Conservation (phyloP, 2,329 filamentous ascomycete genomes). For the Claviceps purpurea region DNA sequence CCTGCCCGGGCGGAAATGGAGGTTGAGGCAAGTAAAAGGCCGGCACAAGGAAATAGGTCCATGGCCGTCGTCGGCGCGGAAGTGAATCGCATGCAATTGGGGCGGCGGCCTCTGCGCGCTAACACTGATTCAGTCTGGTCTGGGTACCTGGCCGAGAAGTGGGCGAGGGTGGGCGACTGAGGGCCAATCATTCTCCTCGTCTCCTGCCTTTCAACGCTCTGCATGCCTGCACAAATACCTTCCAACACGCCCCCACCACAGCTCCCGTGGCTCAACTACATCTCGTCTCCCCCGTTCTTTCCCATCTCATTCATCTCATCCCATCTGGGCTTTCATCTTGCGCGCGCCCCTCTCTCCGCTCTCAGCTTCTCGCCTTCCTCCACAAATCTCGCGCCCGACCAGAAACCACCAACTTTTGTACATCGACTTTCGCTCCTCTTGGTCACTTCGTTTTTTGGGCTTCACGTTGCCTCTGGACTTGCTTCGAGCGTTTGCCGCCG, state of each 20-base stretch:
- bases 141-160: neutral
- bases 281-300: slow-evolving; percentile 3
- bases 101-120: no score
- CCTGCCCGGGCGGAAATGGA: no score
- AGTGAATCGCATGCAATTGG: no score
- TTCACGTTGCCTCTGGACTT: neutral
- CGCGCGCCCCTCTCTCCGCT: neutral
- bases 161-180: neutral
- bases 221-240: slow-evolving; percentile 6
- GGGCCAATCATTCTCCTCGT: slow-evolving; percentile 4
- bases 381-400: neutral
- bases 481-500: neutral
- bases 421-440: neutral
- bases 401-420: neutral
- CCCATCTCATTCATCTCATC: slow-evolving; percentile 4
- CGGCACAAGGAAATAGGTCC: no score
- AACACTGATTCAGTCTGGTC: neutral
- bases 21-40: no score
- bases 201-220: slow-evolving; percentile 2
- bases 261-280: neutral
- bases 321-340: slow-evolving; percentile 3
- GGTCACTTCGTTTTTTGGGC: neutral
- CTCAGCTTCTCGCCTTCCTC: neutral
- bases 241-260: neutral
- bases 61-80: no score